Evolutionary conservation across 2,329 filamentous ascomycete species (phyloP).

Genomic region (Colletotrichum chlorophyti): DNA sequence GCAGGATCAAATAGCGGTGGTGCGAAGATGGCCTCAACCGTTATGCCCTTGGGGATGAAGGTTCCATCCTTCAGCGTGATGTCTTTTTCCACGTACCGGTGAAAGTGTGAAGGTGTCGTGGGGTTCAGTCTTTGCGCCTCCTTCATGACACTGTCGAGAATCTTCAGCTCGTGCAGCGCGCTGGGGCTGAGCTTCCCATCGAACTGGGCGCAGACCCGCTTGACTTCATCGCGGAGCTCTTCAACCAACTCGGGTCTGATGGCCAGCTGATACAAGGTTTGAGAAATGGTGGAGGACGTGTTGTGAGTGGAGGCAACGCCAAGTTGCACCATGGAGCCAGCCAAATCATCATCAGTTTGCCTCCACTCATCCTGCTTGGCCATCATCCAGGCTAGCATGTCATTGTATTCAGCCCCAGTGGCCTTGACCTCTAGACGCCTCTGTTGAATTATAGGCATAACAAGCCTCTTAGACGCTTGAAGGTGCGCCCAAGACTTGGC

Average conservation of each 20-base stretch:
- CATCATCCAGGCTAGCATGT: conserved; percentile 41
- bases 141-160: conserved; percentile 43
- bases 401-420: neutral
- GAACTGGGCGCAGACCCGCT: conserved; percentile 39
- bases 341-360: conserved; percentile 38
- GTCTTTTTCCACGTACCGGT: conserved; percentile 50
- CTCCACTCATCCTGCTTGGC: conserved; percentile 41
- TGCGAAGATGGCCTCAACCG: conserved; percentile 45
- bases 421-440: neutral
- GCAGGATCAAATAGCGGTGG: neutral
- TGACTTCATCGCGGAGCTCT: conserved; percentile 55
- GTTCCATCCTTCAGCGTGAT: conserved; percentile 41
- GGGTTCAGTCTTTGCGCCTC: conserved; percentile 41
- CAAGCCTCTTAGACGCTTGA: neutral
- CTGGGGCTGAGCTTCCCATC: conserved; percentile 38
- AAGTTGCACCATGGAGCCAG: conserved; percentile 46
- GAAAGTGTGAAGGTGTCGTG: conserved; percentile 12
- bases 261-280: conserved; percentile 55
- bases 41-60: conserved; percentile 10
- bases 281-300: conserved; percentile 45
- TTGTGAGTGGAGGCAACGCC: conserved; percentile 56
- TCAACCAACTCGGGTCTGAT: conserved; percentile 54
- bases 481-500: neutral
- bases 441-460: conserved; percentile 3
- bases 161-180: conserved; percentile 39